Evolutionary conservation across 306 rosid species (phyloP), one percentile per base, ranked within the genome.

Genomic region (Lathyrus aphaca): DNA sequence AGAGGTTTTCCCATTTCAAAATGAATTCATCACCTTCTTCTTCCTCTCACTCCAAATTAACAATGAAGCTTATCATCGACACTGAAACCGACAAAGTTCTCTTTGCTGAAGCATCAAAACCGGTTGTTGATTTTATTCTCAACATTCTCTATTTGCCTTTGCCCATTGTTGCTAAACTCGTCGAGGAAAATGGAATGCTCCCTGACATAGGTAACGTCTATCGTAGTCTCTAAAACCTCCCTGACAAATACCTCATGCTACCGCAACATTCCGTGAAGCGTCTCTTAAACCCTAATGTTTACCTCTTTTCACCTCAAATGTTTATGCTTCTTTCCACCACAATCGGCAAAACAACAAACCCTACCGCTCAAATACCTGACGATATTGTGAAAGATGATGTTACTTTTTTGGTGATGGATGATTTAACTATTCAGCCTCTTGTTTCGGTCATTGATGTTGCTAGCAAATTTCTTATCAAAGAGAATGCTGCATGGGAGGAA

Each of bases 61-160:
- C 58, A 1, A 0, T 82, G 23, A 87, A 83, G 29, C 82, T 86
- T 44, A 65, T 86, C 0, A 25, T 86, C 0, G 87, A 88, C 50
- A 8, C 64, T 9, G 74, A 71, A 5, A 10, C 57, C 0, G 14
- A 79, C 0, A 80, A 32, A 68, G 75, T 86, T 5, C 45, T 84
- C 0, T 86, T 69, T 7, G 95, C 82, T 0, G 91, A 88, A 74
- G 83, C 87, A 0, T 75, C 84, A 0, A 88, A 86, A 27, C 44
- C 49, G 0, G 84, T 82, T 2, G 5, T 57, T 5, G 87, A 82
- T 39, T 80, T 88, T 29, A 74, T 88, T 7, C 71, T 84, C n/a
- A 39, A 29, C 14, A 30, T 84, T 0, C 64, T 79, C 0, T 8
- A 76, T 0, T 29, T 89, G 38, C 91, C 91, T 0, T 2, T 86